A percentile compares a stretch with the other conserved stretches of the same genome.
Evolutionary conservation across 805 yeast species (phyloP).

Genomic region (Candida adriatica): DNA sequence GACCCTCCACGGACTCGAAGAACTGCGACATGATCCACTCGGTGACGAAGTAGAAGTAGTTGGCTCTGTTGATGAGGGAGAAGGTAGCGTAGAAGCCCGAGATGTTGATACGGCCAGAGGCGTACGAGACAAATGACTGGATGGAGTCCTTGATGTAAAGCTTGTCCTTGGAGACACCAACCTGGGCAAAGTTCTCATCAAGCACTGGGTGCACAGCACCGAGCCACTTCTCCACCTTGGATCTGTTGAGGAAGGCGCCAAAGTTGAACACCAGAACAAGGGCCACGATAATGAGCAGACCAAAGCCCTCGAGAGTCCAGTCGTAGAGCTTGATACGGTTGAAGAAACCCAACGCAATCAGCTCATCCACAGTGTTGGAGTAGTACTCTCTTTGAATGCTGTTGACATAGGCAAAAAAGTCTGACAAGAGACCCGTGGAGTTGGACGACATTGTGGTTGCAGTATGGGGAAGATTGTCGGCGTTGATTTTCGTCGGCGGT

Average conservation of each 20-base stretch:
- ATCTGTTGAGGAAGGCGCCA: constrained; percentile 57
- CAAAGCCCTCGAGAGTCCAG: constrained; percentile 69
- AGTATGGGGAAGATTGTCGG: too few relatives aligned
- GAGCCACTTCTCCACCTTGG: constrained; percentile 48
- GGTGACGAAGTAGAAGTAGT: constrained; percentile 56
- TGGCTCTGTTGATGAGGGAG: constrained; percentile 73
- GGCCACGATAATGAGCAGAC: constrained; percentile 42
- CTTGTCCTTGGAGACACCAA: constrained; percentile 47
- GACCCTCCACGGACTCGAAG: constrained; percentile 46
- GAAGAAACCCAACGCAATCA: constrained; percentile 48
- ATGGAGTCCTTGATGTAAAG: constrained; percentile 56
- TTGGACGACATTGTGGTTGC: too few relatives aligned
- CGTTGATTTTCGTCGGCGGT: too few relatives aligned
- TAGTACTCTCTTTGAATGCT: constrained; percentile 25
- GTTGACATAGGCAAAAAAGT: too few relatives aligned
- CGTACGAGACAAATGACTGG: constrained; percentile 57
- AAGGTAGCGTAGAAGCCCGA: constrained; percentile 54
- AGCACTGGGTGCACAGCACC: constrained; percentile 44
- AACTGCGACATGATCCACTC: constrained; percentile 57
- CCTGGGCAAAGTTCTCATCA: constrained; percentile 67
- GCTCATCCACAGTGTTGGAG: constrained; percentile 37
- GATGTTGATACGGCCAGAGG: constrained; percentile 82
- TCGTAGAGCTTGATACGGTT: constrained; percentile 56
- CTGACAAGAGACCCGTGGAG: too few relatives aligned
- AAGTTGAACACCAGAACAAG: constrained; percentile 44